Percentiles rank a stretch among this genome's conserved stretches.
Evolutionary conservation across 768 basidiomycete species (phyloP).

Genomic region (Lactarius sp.): DNA sequence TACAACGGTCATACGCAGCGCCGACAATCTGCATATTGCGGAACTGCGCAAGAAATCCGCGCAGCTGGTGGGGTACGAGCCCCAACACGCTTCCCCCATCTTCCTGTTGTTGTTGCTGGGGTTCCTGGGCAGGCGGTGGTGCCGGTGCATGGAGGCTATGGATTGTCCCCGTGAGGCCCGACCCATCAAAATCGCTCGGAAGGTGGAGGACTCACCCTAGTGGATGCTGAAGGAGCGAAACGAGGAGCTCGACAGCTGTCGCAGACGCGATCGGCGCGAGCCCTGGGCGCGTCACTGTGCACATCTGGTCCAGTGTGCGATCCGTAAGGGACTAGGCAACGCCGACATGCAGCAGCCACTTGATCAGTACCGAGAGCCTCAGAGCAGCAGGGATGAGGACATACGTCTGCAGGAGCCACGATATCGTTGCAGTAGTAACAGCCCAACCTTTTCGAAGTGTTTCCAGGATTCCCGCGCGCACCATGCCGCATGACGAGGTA

Average conservation of each 20-base stretch:
- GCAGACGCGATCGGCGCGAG: slow-evolving; percentile 90
- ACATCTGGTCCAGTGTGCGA: slow-evolving; percentile 97
- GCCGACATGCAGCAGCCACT: background rate
- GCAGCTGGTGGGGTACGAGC: slow-evolving; percentile 87
- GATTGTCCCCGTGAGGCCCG: background rate
- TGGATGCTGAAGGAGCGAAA: slow-evolving; percentile 86
- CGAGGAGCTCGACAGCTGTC: slow-evolving; percentile 87
- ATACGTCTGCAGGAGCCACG: slow-evolving; percentile 90
- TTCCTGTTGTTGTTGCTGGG: slow-evolving; percentile 24
- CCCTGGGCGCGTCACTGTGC: slow-evolving; percentile 94
- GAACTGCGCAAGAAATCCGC: slow-evolving; percentile 88
- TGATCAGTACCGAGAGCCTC: background rate
- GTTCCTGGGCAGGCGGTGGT: slow-evolving; percentile 44
- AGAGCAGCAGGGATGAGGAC: slow-evolving; percentile 20
- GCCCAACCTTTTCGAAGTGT: slow-evolving; percentile 49
- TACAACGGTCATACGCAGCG: slow-evolving; percentile 81
- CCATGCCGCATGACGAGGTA: slow-evolving; percentile 98
- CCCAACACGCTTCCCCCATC: slow-evolving; percentile 59
- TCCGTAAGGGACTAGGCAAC: slow-evolving; percentile 61
- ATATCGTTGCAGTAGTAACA: slow-evolving; percentile 99
- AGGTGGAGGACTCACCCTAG: slow-evolving; percentile 49
- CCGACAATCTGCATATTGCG: slow-evolving; percentile 80
- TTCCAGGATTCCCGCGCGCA: slow-evolving; percentile 41
- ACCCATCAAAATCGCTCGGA: background rate
- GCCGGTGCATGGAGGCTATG: slow-evolving; percentile 61